Evolutionary conservation across 331 rosid species (phyloP).

Genomic region (Phaseolus coccineus): DNA sequence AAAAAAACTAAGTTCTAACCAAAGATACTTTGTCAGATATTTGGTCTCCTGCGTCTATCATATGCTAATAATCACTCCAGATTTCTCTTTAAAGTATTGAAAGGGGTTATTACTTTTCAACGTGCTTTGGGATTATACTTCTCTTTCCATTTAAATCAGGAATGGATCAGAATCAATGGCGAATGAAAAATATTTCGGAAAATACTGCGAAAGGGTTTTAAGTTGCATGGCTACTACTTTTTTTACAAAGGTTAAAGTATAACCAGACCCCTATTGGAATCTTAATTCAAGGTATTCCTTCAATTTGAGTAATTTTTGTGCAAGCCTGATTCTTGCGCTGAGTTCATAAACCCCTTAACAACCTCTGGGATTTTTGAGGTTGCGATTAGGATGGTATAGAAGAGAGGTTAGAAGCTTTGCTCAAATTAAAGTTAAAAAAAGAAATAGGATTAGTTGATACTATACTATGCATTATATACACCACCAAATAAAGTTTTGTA

Average conservation of each 20-base stretch:
- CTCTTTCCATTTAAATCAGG: not conserved
- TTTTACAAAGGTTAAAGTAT: not conserved
- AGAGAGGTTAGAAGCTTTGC: not conserved
- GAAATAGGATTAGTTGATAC: not conserved
- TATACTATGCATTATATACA: not conserved
- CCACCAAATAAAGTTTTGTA: not conserved
- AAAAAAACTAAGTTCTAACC: constrained; percentile 40
- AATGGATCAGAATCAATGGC: not conserved
- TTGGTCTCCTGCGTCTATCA: constrained; percentile 31
- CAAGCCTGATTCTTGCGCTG: not conserved
- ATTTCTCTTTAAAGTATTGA: not conserved
- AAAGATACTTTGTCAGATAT: constrained; percentile 26
- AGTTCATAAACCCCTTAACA: not conserved
- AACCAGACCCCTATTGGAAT: not conserved
- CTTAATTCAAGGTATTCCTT: not conserved
- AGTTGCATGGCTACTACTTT: not conserved
- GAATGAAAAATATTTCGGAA: not conserved
- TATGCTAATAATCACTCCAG: constrained; percentile 30
- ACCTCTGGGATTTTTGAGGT: not conserved
- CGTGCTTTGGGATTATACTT: not conserved
- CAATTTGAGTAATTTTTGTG: constrained; percentile 7
- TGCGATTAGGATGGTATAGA: not conserved
- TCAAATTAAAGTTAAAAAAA: not conserved
- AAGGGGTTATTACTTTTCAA: not conserved
- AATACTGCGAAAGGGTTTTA: not conserved